A percentile compares a stretch with the other conserved stretches of the same genome.
Conservation (phyloP, 768 basidiomycete species). For the Trametes cinnabarina region DNA sequence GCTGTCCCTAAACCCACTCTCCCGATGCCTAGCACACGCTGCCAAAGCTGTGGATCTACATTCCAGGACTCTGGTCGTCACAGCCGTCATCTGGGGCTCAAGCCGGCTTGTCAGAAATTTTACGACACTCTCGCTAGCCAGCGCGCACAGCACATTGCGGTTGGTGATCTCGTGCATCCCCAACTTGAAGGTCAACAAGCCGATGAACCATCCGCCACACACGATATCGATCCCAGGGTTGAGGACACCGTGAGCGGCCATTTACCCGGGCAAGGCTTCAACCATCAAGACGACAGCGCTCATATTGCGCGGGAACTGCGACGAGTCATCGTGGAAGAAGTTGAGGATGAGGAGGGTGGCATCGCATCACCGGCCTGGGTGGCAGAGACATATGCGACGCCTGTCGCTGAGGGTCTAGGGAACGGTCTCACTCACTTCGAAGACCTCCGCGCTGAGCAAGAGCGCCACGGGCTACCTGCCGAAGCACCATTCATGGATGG, state of each 20-base stretch:
- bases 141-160: no score
- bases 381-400: slow-evolving; percentile 8
- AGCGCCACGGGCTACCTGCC: neutral
- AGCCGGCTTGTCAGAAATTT: neutral
- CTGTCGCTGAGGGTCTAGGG: neutral
- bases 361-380: neutral
- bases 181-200: no score
- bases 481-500: slow-evolving; percentile 15
- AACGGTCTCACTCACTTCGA: slow-evolving; percentile 9
- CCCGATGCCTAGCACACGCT: neutral
- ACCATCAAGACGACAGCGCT: neutral
- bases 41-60: neutral
- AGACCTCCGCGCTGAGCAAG: neutral
- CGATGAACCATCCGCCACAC: no score
- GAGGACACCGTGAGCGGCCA: no score
- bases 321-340: slow-evolving; percentile 15
- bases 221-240: no score
- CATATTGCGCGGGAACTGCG: no score
- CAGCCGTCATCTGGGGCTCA: neutral
- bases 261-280: no score
- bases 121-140: no score
- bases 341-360: slow-evolving; percentile 10
- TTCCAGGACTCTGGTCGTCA: neutral
- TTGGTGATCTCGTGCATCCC: no score
- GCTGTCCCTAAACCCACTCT: no score